Conservation (phyloP, 176 grass and related monocot genomes). For the Cenchrus americanus region DNA sequence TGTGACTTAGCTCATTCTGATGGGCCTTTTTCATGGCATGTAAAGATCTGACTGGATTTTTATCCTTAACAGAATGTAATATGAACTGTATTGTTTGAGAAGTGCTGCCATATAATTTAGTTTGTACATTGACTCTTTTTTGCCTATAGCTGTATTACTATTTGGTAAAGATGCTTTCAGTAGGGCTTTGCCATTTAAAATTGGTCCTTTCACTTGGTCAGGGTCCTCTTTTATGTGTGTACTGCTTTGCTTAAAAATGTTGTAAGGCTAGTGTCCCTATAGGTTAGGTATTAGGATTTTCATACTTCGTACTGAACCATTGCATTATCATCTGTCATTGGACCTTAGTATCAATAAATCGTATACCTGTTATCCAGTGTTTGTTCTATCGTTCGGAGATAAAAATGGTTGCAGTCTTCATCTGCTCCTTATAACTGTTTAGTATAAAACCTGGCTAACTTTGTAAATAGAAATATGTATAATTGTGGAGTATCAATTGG, state of each 20-base stretch:
- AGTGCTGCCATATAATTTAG: slow-evolving; percentile 33
- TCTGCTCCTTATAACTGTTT: too few species aligned
- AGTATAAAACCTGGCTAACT: too few species aligned
- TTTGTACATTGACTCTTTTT: slow-evolving; percentile 18
- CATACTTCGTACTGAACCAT: slow-evolving; percentile 6
- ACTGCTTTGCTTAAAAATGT: background rate
- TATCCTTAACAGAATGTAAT: slow-evolving; percentile 52
- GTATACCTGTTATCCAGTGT: background rate
- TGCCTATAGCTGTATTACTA: slow-evolving; percentile 7
- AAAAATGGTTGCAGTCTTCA: background rate
- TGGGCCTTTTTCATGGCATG: slow-evolving; percentile 47
- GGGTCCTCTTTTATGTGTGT: slow-evolving; percentile 23
- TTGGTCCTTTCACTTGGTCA: slow-evolving; percentile 22
- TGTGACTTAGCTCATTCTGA: slow-evolving; percentile 22
- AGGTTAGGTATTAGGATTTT: background rate
- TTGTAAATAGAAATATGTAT: too few species aligned
- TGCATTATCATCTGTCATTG: background rate
- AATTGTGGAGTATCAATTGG: too few species aligned
- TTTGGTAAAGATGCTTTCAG: slow-evolving; percentile 12
- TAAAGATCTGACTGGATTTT: slow-evolving; percentile 33
- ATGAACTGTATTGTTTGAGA: slow-evolving; percentile 36
- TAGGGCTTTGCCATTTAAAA: slow-evolving; percentile 23
- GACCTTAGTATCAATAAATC: background rate
- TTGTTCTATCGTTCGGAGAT: slow-evolving; percentile 18
- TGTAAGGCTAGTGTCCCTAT: background rate